phyloP scores from a whole-genome alignment of 768 basidiomycete species.

The Paxillus rubicundulus region DNA sequence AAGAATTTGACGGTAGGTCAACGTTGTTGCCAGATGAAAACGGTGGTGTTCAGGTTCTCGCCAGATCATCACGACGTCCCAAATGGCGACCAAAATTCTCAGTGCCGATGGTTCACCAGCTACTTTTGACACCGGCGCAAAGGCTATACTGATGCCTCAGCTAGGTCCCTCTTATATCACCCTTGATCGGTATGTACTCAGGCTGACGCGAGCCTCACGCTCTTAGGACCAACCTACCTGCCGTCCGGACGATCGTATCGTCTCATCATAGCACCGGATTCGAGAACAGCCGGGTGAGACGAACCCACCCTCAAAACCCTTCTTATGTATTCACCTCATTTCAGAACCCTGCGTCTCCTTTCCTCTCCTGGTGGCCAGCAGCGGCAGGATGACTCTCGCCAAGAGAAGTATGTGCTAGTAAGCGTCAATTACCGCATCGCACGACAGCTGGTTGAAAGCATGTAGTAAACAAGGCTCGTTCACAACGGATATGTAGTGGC shows the following conservation, averaged over 20 bases:
- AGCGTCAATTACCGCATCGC: conserved; percentile 22
- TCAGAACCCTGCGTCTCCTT: conserved; percentile 41
- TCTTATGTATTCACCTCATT: conserved; percentile 14
- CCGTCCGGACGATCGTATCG: conserved; percentile 45
- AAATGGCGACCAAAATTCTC: conserved; percentile 67
- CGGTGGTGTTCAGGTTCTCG: conserved; percentile 5
- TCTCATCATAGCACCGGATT: conserved; percentile 40
- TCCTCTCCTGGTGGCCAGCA: conserved; percentile 32
- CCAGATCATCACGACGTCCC: conserved; percentile 60
- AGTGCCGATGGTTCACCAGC: conserved; percentile 62
- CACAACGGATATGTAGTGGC: conserved; percentile 27
- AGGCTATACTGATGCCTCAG: conserved; percentile 63
- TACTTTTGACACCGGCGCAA: conserved; percentile 61
- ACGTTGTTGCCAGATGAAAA: background rate
- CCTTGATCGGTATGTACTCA: conserved; percentile 4
- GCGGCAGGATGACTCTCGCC: conserved; percentile 6
- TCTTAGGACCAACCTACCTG: conserved; percentile 37
- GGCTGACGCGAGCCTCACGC: conserved; percentile 5
- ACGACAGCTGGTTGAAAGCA: conserved; percentile 7
- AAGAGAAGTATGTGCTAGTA: conserved; percentile 26
- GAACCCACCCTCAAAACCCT: conserved; percentile 14
- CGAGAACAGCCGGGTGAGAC: conserved; percentile 41
- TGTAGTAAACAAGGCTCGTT: conserved; percentile 11
- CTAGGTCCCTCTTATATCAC: conserved; percentile 43
- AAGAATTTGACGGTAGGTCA: conserved; percentile 48